Base-by-base conservation (phyloP, 139 green algal genomes). In the Chara braunii region DNA sequence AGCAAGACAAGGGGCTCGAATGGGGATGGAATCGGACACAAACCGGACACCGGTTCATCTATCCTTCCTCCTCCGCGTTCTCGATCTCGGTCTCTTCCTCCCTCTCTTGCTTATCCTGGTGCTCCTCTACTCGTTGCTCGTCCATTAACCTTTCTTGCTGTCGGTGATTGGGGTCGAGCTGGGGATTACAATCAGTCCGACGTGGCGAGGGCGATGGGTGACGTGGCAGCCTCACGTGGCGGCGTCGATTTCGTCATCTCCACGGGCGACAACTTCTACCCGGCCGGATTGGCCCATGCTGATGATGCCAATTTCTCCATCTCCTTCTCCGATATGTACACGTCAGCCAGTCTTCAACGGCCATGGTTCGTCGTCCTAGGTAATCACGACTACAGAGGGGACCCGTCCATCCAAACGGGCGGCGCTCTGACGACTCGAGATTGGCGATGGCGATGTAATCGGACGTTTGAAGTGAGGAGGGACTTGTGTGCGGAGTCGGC, bases 241-340 rank as follows among this genome's bases (percentile, higher is more conserved):
- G 7, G 9, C 11, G n/a, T 31, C 2, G 36, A 68, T 30, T 70
- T 68, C 54, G 32, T 70, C 9, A 26, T 74, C 1, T 74, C 64
- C 1, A 9, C 36, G 12, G 64, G 64, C 6, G 64, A 74, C 40
- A 74, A 74, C 29, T 74, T 74, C 48, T 70, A 71, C 42, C 24
- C 65, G 55, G 8, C 18, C 3, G 64, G 64, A 3, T 45, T 74
- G 2, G 26, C 28, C 12, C 18, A 48, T 26, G 55, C 11, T 0
- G 31, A 70, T 29, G 56, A 72, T 28, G 14, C 5, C 0, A 22
- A 44, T 24, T 74, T 74, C 29, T 45, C 37, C 33, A 22, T 59
- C 26, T 70, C 55, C 55, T 74, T 74, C 55, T 60, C 54, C 40
- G 31, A 74, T 34, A 32, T 74, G 33, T 74, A 74, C 48, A 70